Base-by-base conservation (phyloP, 148 eudicot genomes). In the Tetragonia tetragonoides region DNA sequence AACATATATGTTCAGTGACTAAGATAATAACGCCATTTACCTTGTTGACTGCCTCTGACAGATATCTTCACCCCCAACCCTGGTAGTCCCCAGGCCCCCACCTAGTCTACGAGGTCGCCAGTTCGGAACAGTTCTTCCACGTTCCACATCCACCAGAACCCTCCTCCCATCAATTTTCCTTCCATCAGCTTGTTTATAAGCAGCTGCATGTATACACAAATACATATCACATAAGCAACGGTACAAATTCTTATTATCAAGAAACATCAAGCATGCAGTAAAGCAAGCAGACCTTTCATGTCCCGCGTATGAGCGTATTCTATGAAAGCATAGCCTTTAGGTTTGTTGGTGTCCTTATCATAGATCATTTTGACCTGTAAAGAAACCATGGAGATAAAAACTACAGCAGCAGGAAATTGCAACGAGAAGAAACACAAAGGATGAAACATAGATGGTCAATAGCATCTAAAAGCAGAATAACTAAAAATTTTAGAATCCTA, bases 101-200 rank as follows among this genome's bases (percentile, higher is more conserved):
- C 99, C 99, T 83, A 96, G 91, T 69, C 99, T 91, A 68, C 99
- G 90, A 66, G 99, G 99, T 28, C 97, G 86, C 99, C 99, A 96
- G 80, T 96, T 93, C 28, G 98, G 98, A 78, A 95, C 99, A 78
- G 99, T 93, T 87, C 99, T 88, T 56, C 99, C 99, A 77, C 99
- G 97, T 78, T 96, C 99, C 76, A 96, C 99, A 84, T 96, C 99
- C 70, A 96, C 99, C 76, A 96, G 89, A 73, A 96, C 99, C 88
- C 99, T 90, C 82, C 95, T 86, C 79, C 94, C 94, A 84, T 96
- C 99, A 79, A 95, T 86, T 83, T 95, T 95, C 80, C 84, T 93
- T 71, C 99, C 99, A 86, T 95, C 99, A 65, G 93, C 99, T 87
- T 96, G 99, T 83, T 95, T 96, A 80, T 96, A 96, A 2, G 99